phyloP scores from a whole-genome alignment of 2,329 filamentous ascomycete genomes.

The Cryphonectria nitschkei region DNA sequence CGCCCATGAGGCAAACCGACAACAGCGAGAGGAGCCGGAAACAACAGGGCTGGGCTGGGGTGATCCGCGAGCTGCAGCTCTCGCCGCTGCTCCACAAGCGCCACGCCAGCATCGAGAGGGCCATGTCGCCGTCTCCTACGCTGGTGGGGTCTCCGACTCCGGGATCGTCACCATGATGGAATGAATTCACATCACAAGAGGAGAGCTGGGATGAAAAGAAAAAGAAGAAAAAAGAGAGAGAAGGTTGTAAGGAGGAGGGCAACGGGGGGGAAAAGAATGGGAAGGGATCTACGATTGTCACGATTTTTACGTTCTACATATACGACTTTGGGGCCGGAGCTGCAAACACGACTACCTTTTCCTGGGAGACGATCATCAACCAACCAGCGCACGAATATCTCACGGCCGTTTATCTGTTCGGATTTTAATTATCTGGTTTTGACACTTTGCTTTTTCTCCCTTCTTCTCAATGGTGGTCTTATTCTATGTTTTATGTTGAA shows the following conservation, averaged over 20 bases:
- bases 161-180: constrained; percentile 31
- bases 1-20: constrained; percentile 57
- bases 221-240: too few relatives aligned
- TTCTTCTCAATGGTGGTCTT: neutral
- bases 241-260: neutral
- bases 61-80: constrained; percentile 64
- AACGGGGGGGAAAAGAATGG: constrained; percentile 20
- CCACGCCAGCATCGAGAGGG: constrained; percentile 64
- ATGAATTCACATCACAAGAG: neutral
- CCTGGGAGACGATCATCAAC: neutral
- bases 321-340: constrained; percentile 17
- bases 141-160: constrained; percentile 36
- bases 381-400: neutral
- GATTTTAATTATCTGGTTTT: neutral
- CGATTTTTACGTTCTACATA: constrained; percentile 26
- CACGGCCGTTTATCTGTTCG: neutral
- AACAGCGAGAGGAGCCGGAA: constrained; percentile 52
- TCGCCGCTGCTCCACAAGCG: constrained; percentile 64
- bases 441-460: neutral
- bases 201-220: neutral
- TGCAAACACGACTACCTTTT: neutral
- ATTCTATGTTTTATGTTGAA: neutral
- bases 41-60: constrained; percentile 62
- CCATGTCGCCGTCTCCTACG: constrained; percentile 45
- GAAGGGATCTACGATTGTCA: constrained; percentile 21